Conservation (phyloP, 2,329 filamentous ascomycete species). For the Diplodia mutila region DNA sequence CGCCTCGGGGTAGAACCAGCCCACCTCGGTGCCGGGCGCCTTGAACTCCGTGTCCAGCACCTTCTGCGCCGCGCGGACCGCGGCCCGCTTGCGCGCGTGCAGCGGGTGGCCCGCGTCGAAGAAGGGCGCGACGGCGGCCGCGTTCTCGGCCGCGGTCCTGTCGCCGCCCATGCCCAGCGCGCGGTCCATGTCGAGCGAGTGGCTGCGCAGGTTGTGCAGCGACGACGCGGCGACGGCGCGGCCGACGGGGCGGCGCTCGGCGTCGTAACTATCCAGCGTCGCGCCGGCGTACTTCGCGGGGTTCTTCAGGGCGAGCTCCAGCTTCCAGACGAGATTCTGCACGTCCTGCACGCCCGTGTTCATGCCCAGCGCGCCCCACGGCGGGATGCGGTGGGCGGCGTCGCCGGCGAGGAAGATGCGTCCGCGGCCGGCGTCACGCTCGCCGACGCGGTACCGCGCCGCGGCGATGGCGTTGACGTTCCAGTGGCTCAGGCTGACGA, state of each 20-base stretch:
- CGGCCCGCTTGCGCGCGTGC: slow-evolving; percentile 30
- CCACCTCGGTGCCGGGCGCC: slow-evolving; percentile 39
- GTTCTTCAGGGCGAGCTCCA: slow-evolving; percentile 33
- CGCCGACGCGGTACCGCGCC: slow-evolving; percentile 31
- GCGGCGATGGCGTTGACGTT: slow-evolving; percentile 28
- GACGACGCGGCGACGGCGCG: slow-evolving; percentile 26
- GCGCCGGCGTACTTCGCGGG: not conserved
- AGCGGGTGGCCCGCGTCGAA: slow-evolving; percentile 33
- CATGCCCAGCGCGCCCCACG: slow-evolving; percentile 42
- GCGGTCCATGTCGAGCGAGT: slow-evolving; percentile 37
- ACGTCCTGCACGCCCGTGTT: slow-evolving; percentile 46
- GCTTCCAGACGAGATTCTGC: slow-evolving; percentile 46
- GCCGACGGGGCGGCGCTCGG: slow-evolving; percentile 42
- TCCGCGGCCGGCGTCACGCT: too few species aligned
- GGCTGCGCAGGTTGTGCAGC: slow-evolving; percentile 37
- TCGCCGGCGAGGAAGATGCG: slow-evolving; percentile 44
- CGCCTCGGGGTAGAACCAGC: slow-evolving; percentile 40
- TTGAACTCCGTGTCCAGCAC: slow-evolving; percentile 41
- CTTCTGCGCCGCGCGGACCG: slow-evolving; percentile 30
- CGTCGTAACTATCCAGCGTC: slow-evolving; percentile 39
- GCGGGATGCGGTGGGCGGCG: slow-evolving; percentile 43
- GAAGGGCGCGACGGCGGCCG: slow-evolving; percentile 31
- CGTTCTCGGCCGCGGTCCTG: slow-evolving; percentile 29
- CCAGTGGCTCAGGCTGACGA: slow-evolving; percentile 41
- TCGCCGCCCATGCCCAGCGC: slow-evolving; percentile 37